Base-by-base conservation (phyloP, 768 basidiomycete genomes). In the Amanita brunnescens region DNA sequence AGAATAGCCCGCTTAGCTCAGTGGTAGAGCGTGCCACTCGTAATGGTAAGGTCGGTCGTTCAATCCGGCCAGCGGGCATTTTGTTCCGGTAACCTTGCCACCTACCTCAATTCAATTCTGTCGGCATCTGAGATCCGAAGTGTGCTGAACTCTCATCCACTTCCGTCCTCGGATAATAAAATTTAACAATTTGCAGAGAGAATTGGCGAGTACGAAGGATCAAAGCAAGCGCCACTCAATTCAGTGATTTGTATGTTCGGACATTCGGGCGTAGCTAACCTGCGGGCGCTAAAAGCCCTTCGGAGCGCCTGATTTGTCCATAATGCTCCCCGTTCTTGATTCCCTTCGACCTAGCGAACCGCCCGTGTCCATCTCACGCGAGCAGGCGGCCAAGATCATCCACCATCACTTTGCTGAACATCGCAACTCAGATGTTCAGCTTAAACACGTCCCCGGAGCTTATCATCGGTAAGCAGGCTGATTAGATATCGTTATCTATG, bases 11-110 rank as follows among this genome's bases (percentile, higher is more conserved):
- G 69, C 62, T 75, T 76, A 75, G 75, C 74, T 76, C 75, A 77
- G 75, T 74, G 73, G 75, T 74, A 77, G 75, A 76, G 75, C 74
- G 75, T 72, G 74, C 70, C 75, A 77, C 75, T 75, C 73, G 75
- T 77, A 76, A 43, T 63, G 62, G 62, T 63, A 60, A 63, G 62
- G 62, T 63, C 62, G 60, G 60, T 63, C 59, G 62, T 63, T 63
- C 62, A 63, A 63, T 61, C 62, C 62, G 59, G 62, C 60, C 60
- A 63, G 54, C 55, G 62, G 62, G 62, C 62, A 63, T 44, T 52
- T 35, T 33, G 53, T 55, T 62, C 35, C 16, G 16, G n/a, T 14
- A 16, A 32, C 20, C 26, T 6, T 7, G 2, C 26, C 21, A 5
- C 21, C 6, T 4, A 32, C 16, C 24, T 12, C 26, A 26, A 8